Base-by-base conservation (phyloP, 2,329 filamentous ascomycete species). In the Lojkania enalia region DNA sequence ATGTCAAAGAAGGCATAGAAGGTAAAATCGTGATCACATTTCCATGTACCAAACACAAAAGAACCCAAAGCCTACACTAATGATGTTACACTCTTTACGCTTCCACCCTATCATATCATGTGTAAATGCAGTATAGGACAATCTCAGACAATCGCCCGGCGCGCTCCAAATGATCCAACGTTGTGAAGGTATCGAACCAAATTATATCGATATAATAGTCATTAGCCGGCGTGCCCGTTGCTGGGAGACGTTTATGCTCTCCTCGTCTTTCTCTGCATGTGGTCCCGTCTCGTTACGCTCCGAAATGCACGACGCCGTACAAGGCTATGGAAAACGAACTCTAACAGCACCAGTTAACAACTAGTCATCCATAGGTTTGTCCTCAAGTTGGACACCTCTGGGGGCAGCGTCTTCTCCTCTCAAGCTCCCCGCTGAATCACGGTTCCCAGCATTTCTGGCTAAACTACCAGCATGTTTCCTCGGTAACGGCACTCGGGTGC, bases 321-420 rank as follows among this genome's bases (percentile, higher is more conserved):
- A n/a, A n/a, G n/a, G n/a, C n/a, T n/a, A n/a, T n/a, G n/a, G n/a
- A n/a, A n/a, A n/a, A n/a, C n/a, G n/a, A n/a, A n/a, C n/a, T n/a
- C n/a, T n/a, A n/a, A 27, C 25, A 27, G 25, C 9, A 9, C 25
- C 33, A 41, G 33, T 51, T 36, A 39, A 57, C 63, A 49, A 63
- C 58, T 65, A 88, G 70, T 88, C 85, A 71, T 89, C 85, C 84
- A 90, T 88, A n/a, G 86, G 84, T 70, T 81, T 84, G 66, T 90
- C 87, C 60, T 83, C 82, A 60, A 90, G 74, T 55, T 83, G 85
- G 31, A 90, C 85, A 5, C 84, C 82, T 39, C 73, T 68, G 35
- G 61, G 57, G 42, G 66, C 66, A 37, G 52, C 45, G 4, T 69
- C 71, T 51, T 72, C 69, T 47, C 67, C 66, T 52, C 63, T 67